Evolutionary conservation across 1,284 basidiomycete species (phyloP).

Genomic region (Leccinum angustisporum): DNA sequence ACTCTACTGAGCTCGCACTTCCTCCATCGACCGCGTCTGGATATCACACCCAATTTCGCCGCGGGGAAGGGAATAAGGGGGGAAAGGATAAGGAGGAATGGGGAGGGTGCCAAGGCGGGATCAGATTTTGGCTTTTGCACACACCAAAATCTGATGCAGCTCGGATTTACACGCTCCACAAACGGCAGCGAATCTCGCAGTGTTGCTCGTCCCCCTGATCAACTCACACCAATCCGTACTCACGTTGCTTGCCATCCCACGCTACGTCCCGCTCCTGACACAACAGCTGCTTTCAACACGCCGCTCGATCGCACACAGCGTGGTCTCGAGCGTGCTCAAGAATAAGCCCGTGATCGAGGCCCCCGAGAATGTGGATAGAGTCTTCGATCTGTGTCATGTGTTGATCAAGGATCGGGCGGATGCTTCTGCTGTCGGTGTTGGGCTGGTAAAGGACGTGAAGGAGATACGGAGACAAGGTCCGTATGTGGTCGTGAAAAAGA

Average conservation of each 20-base stretch:
- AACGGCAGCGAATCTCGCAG: conserved; percentile 85
- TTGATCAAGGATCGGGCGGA: conserved; percentile 89
- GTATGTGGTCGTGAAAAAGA: no score
- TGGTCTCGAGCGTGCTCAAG: conserved; percentile 66
- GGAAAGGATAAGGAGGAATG: no score
- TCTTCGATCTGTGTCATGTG: conserved; percentile 88
- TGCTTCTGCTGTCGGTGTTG: conserved; percentile 35
- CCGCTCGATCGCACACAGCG: conserved; percentile 84
- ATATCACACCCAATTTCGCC: no score
- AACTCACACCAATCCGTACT: conserved; percentile 87
- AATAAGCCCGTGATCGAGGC: no score
- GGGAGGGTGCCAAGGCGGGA: no score
- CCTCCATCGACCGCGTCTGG: no score
- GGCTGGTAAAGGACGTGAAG: conserved; percentile 37
- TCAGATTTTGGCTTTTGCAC: no score
- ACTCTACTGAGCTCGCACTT: no score
- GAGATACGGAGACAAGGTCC: conserved; percentile 49
- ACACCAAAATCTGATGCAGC: conserved; percentile 38
- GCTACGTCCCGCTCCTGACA: conserved; percentile 78
- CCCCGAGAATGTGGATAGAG: conserved; percentile 85
- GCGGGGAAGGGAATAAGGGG: no score
- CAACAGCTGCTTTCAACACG: conserved; percentile 74
- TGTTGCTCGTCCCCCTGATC: conserved; percentile 83
- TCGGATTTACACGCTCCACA: conserved; percentile 85
- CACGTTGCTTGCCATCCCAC: conserved; percentile 89